phyloP scores from a whole-genome alignment of 768 basidiomycete species.

The Macrolepiota albuminosa region DNA sequence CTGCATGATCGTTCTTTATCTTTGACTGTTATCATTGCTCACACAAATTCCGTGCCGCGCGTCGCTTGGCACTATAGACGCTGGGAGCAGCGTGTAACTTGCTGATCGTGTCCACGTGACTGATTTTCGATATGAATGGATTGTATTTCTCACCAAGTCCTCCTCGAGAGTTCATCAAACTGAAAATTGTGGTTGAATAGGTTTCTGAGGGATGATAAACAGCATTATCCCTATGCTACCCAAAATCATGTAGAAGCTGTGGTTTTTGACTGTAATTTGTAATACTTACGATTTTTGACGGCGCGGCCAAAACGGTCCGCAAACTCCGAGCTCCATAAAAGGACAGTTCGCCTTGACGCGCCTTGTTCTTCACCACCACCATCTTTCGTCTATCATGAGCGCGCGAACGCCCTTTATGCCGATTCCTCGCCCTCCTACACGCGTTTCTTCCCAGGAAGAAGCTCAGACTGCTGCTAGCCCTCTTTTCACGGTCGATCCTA shows the following conservation, averaged over 20 bases:
- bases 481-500: background rate
- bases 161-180: background rate
- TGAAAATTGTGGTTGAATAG: background rate
- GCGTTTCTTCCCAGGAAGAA: background rate
- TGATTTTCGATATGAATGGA: too few species aligned
- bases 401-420: slow-evolving; percentile 18
- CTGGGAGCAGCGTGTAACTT: background rate
- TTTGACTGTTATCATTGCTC: background rate
- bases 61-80: background rate
- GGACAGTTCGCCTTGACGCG: background rate
- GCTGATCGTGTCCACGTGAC: too few species aligned
- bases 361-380: slow-evolving; percentile 5
- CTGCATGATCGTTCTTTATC: background rate
- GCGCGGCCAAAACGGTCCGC: background rate
- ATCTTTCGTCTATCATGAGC: slow-evolving; percentile 10
- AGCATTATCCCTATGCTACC: background rate
- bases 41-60: background rate
- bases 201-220: background rate
- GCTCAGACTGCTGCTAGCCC: background rate
- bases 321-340: background rate
- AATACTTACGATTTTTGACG: too few species aligned
- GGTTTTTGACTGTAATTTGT: background rate
- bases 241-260: background rate
- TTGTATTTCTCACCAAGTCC: background rate
- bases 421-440: background rate